A percentile compares a stretch with the other conserved stretches of the same genome.
Conservation (phyloP, 345 rosid species). For the Populus deltoides region DNA sequence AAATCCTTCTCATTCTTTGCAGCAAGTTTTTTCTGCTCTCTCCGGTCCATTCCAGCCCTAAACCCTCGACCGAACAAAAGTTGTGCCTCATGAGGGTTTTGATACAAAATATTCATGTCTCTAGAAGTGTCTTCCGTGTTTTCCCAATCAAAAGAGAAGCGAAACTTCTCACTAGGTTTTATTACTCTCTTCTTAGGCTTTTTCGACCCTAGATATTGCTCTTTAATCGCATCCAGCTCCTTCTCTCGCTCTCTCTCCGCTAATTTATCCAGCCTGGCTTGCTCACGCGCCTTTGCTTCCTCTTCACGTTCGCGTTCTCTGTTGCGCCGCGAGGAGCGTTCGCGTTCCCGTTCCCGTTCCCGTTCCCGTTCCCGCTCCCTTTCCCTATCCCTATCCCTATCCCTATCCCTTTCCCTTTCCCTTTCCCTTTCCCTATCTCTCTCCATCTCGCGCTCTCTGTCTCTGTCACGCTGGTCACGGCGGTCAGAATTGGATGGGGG, state of each 20-base stretch:
- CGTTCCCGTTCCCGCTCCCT: constrained; percentile 24
- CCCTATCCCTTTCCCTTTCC: constrained; percentile 33
- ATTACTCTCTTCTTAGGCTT: constrained; percentile 94
- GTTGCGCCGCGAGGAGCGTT: constrained; percentile 17
- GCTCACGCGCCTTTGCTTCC: constrained; percentile 58
- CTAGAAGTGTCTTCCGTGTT: constrained; percentile 87
- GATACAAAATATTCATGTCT: constrained; percentile 79
- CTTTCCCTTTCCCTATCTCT: constrained; percentile 41
- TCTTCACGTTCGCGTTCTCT: constrained; percentile 73
- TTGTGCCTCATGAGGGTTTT: constrained; percentile 96
- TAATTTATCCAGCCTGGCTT: constrained; percentile 63
- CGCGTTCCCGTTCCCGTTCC: constrained; percentile 40
- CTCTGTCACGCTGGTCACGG: constrained; percentile 28
- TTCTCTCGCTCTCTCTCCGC: constrained; percentile 77
- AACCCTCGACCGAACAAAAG: constrained; percentile 86
- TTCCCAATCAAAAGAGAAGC: constrained; percentile 96
- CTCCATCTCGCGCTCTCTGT: constrained; percentile 37
- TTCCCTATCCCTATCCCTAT: constrained; percentile 29
- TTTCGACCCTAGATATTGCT: constrained; percentile 87
- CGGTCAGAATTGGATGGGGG: constrained; percentile 31
- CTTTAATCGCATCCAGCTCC: constrained; percentile 79
- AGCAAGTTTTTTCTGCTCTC: constrained; percentile 93
- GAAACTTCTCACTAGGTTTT: constrained; percentile 85
- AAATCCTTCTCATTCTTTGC: constrained; percentile 89
- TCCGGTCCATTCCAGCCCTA: constrained; percentile 91